Evolutionary conservation across 345 rosid genomes (phyloP), one percentile per base, ranked within the genome.

Genomic region (Combretum micranthum): DNA sequence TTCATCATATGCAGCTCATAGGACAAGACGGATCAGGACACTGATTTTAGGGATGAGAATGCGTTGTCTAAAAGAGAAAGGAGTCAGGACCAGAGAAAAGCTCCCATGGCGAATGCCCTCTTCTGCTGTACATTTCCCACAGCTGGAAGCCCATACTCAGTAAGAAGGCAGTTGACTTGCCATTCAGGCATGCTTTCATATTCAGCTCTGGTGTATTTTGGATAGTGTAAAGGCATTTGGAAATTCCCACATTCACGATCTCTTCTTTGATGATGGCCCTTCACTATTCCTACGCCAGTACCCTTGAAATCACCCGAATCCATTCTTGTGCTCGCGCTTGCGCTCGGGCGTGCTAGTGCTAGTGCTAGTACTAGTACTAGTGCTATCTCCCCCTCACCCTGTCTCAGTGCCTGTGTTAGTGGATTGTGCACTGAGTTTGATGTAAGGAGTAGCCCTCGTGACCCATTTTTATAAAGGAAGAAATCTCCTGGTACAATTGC

Each of bases 171-270:
- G 52, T 65, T 64, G 3, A 65, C 47, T 44, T 58, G 63, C 59
- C 64, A 44, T 48, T 65, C 69, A 2, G 59, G 63, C 63, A 65
- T 65, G 48, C 45, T 37, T 53, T 65, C 69, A 39, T 65, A 65
- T 42, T 65, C 69, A 3, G 53, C 25, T 56, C 23, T 59, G n/a
- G 63, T 10, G 69, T 65, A 65, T 39, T 44, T 53, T 4, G 69
- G 69, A 44, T 65, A 65, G 23, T 52, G 69, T 17, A 65, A 63
- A 0, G 69, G 69, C 64, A 65, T 65, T 14, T 65, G 69, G 52
- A 65, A 65, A 46, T 23, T 47, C 20, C 56, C 2, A 20, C 25
- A 23, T 4, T 11, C 16, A 1, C 11, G 4, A 17, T 56, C 59
- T 46, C 19, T 46, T 17, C 49, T 17, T 7, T 46, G n/a, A 4